Conservation (phyloP, 129 eudicot genomes). For the Arctium lappa region DNA sequence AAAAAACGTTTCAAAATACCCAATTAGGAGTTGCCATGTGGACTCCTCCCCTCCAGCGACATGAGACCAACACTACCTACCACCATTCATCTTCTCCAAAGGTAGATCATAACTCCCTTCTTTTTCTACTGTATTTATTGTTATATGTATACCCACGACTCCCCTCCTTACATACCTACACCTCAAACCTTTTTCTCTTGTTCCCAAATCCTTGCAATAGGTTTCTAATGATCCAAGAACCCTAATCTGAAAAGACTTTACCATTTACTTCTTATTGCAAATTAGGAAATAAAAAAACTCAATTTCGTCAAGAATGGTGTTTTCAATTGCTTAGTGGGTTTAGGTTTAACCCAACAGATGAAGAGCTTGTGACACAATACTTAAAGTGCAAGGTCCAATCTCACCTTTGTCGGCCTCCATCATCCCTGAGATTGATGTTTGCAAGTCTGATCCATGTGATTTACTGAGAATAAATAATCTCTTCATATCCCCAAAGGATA, state of each 20-base stretch:
- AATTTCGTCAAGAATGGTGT: slow-evolving; percentile 58
- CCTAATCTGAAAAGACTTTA: not conserved
- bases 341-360: slow-evolving; percentile 22
- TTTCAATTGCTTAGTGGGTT: slow-evolving; percentile 45
- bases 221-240: not conserved
- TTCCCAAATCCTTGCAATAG: too few relatives aligned
- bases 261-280: not conserved
- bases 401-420: slow-evolving; percentile 10
- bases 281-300: slow-evolving; percentile 33
- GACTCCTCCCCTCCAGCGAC: not conserved
- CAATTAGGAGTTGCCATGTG: not conserved
- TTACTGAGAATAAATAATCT: too few relatives aligned
- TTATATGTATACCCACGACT: not conserved
- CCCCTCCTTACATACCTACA: not conserved
- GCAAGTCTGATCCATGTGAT: not conserved
- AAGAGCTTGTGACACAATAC: slow-evolving; percentile 20
- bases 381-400: slow-evolving; percentile 13
- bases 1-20: not conserved
- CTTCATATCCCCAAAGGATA: too few relatives aligned
- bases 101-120: not conserved
- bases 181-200: not conserved
- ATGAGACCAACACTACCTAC: not conserved
- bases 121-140: not conserved
- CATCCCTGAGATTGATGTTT: slow-evolving; percentile 13
- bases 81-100: not conserved